Evolutionary conservation across 345 rosid genomes (phyloP).

Genomic region (Eucalyptus cloeziana): DNA sequence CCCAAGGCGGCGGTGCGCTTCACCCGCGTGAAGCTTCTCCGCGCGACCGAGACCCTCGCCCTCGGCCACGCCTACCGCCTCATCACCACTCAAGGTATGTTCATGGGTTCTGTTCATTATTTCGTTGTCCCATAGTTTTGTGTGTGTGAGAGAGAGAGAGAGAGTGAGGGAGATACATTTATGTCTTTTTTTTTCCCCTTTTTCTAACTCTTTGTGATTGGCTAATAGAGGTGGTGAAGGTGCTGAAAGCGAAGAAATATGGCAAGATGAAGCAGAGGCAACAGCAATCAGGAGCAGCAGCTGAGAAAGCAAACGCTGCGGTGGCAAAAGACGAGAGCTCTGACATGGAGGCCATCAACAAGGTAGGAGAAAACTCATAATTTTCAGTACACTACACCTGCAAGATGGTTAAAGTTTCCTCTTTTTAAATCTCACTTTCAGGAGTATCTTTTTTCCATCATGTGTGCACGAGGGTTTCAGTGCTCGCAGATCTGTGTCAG

Average conservation of each 20-base stretch:
- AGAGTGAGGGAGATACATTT: neutral
- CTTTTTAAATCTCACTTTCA: neutral
- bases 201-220: neutral
- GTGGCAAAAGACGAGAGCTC: conserved; percentile 8
- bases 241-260: conserved; percentile 61
- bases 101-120: neutral
- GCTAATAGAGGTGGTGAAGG: conserved; percentile 73
- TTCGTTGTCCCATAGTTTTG: neutral
- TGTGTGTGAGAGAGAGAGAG: neutral
- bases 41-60: conserved; percentile 64
- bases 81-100: conserved; percentile 79
- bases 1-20: conserved; percentile 32
- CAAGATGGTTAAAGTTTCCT: neutral
- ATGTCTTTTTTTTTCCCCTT: neutral
- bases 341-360: neutral
- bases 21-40: conserved; percentile 89
- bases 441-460: neutral
- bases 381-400: neutral
- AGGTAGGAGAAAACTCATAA: neutral
- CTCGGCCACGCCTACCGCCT: conserved; percentile 97
- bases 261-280: conserved; percentile 55
- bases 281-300: conserved; percentile 15
- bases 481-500: neutral
- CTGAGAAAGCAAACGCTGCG: conserved; percentile 11
- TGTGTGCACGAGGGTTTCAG: neutral